These are phyloP conservation scores for Vitis rupestris DNA, from an alignment of 164 flowering plant species.

Conservation along the genomic window DNA sequence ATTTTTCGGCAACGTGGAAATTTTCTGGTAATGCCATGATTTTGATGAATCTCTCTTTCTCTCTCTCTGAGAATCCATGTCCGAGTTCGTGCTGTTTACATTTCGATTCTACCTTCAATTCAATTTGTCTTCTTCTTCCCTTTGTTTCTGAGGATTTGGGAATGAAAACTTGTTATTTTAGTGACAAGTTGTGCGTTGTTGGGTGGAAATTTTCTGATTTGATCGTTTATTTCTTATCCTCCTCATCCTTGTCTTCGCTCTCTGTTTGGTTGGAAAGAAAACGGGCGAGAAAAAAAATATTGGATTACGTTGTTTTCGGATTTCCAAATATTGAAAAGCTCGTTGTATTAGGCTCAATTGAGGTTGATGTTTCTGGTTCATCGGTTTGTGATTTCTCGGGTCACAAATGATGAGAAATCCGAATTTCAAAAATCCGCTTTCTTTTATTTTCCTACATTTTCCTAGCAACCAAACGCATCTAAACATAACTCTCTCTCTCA, in stretches of 20 bases:
- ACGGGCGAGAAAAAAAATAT: background rate
- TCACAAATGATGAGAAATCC: background rate
- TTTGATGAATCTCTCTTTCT: background rate
- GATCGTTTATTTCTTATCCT: background rate
- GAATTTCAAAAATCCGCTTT: background rate
- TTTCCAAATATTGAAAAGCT: background rate
- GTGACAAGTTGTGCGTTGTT: background rate
- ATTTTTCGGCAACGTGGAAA: background rate
- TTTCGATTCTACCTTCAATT: background rate
- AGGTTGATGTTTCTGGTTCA: too few species aligned
- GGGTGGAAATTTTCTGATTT: background rate
- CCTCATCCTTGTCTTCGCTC: background rate
- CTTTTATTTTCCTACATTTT: background rate
- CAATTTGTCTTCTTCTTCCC: background rate
- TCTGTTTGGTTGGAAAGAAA: background rate
- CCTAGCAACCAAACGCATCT: background rate
- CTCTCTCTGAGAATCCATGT: background rate
- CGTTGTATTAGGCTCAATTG: background rate
- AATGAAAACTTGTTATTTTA: background rate
- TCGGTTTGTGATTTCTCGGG: background rate
- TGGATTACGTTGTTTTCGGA: background rate
- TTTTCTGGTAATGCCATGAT: conserved; percentile 19
- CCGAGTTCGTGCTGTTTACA: background rate
- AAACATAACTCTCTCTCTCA: too few species aligned
- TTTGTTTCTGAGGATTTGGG: too few species aligned